These are phyloP conservation scores for Starmera amethionina DNA, from an alignment of 805 yeast genomes.

Conservation along the genomic window DNA sequence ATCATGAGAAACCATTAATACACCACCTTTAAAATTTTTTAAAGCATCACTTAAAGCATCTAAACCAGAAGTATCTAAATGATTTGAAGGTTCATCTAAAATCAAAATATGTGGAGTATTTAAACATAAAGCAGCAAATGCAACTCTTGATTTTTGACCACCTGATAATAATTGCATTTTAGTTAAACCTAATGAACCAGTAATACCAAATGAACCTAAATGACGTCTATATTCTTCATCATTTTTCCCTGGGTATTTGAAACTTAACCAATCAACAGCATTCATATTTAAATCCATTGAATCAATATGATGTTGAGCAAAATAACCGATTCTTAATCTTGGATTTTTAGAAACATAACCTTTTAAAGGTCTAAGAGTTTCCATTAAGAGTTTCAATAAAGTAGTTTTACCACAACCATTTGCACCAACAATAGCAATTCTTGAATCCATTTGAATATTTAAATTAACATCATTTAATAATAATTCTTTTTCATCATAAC, in stretches of 20 bases:
- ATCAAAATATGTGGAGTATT: conserved; percentile 84
- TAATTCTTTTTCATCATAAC: conserved; percentile 59
- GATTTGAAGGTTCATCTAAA: conserved; percentile 97
- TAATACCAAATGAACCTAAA: conserved; percentile 93
- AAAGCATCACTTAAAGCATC: conserved; percentile 92
- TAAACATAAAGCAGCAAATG: conserved; percentile 91
- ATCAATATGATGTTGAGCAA: conserved; percentile 98
- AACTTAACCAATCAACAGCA: conserved; percentile 93
- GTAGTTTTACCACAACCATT: conserved; percentile 99
- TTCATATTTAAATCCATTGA: conserved; percentile 82
- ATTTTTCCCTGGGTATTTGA: conserved; percentile 81
- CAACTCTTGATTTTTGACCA: conserved; percentile 97
- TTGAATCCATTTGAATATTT: conserved; percentile 86
- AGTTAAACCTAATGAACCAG: conserved; percentile 88
- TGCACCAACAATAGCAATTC: conserved; percentile 97
- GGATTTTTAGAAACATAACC: conserved; percentile 79
- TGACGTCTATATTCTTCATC: conserved; percentile 97
- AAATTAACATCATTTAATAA: conserved; percentile 71
- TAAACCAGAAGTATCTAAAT: conserved; percentile 94
- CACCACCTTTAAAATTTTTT: conserved; percentile 85
- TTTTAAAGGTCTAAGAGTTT: conserved; percentile 57
- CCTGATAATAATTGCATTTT: conserved; percentile 87
- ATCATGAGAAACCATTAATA: conserved; percentile 96
- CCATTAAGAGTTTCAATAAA: conserved; percentile 77
- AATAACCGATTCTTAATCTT: conserved; percentile 86